Base-by-base conservation (phyloP, 2,329 filamentous ascomycete species). In the Chaetothyriales sp. region DNA sequence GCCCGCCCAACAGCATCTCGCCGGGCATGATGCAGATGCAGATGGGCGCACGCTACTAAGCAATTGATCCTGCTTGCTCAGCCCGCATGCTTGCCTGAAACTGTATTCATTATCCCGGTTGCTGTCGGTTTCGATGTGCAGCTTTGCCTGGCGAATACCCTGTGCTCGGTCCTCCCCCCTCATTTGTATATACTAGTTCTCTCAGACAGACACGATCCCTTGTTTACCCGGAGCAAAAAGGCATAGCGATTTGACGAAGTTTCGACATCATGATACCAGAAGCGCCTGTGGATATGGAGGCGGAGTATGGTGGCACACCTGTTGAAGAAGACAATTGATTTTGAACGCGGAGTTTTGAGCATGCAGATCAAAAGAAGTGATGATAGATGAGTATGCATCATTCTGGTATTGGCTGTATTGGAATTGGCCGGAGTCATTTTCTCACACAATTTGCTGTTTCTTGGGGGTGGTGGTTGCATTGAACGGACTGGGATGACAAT, bases 1-100 rank as follows among this genome's bases (percentile, higher is more conserved):
- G 87, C 72, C 90, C 90, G 59, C 87, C 90, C 22, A 83, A 83
- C 55, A 80, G 77, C 57, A 76, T 82, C 63, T 81, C 79, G 51
- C 79, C 80, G 53, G 76, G 72, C 64, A 74, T 79, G 70, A 76
- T 78, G 73, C 79, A 81, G 71, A 73, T 76, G 64, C 70, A 73
- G 50, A 57, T 59, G 42, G 53, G 50, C 32, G 32, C 10, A 39
- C 32, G 32, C 15, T 39, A 39, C 32, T 39, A 39, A 39, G 10
- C 32, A 15, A 15, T 15, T 39, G 32, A 39, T 39, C 32, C 32
- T 5, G 32, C 32, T 39, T 39, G 32, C 32, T 39, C 32, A 39
- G 32, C 15, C 32, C 32, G 15, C 12, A 15, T 39, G 10, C 32
- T 15, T 1, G 10, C 32, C 15, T 9, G 15, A 10, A 39, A 46